These are phyloP conservation scores for Angomonas ambiguus DNA, from an alignment of 208 protist species.

Conservation along the genomic window DNA sequence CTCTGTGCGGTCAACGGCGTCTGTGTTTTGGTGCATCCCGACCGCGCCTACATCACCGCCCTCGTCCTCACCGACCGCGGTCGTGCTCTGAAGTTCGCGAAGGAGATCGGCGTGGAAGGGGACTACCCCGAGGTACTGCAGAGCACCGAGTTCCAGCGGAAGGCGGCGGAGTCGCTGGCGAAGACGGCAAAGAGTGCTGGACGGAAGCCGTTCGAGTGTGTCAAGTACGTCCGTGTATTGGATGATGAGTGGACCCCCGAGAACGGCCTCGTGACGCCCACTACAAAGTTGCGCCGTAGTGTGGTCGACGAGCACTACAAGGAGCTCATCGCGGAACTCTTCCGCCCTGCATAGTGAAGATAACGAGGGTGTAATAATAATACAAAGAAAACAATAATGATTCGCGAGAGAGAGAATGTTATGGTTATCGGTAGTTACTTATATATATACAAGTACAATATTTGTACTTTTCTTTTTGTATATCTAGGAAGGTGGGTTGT, in stretches of 20 bases:
- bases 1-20: constrained; percentile 52
- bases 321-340: constrained; percentile 53
- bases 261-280: constrained; percentile 69
- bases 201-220: constrained; percentile 35
- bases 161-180: constrained; percentile 43
- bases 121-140: constrained; percentile 34
- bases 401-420: no score
- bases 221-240: constrained; percentile 57
- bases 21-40: constrained; percentile 40
- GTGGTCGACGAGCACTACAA: constrained; percentile 44
- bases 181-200: constrained; percentile 22
- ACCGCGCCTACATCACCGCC: constrained; percentile 54
- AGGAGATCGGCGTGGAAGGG: constrained; percentile 33
- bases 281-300: constrained; percentile 56
- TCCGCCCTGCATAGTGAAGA: no score
- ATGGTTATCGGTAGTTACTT: no score
- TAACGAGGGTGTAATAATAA: no score
- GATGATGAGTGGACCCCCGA: constrained; percentile 70
- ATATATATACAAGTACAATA: no score
- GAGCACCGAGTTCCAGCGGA: constrained; percentile 31
- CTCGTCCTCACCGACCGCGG: constrained; percentile 55
- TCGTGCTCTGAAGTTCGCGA: constrained; percentile 40
- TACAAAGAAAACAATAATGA: no score
- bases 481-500: no score
- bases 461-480: no score